Evolutionary conservation across 108 stramenopile species (phyloP).

Genomic region (Tribonema minus): DNA sequence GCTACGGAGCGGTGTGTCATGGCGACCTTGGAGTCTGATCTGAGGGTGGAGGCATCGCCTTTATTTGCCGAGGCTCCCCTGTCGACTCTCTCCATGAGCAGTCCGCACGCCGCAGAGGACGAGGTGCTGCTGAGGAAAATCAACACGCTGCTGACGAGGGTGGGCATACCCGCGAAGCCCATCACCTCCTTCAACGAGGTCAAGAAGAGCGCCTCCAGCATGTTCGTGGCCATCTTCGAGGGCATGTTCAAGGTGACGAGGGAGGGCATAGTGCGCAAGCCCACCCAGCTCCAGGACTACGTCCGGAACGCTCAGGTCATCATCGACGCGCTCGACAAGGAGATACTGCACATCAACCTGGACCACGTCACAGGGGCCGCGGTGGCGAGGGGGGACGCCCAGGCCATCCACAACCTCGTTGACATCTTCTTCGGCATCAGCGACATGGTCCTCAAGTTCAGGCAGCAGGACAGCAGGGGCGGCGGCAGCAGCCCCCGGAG

Average conservation of each 20-base stretch:
- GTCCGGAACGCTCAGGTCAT: slow-evolving; percentile 59
- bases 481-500: no score
- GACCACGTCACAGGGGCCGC: slow-evolving; percentile 45
- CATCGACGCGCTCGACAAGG: slow-evolving; percentile 47
- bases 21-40: no score
- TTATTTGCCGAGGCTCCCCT: no score
- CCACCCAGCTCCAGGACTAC: slow-evolving; percentile 53
- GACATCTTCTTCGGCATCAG: slow-evolving; percentile 42
- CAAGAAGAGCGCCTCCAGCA: slow-evolving; percentile 53
- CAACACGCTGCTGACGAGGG: slow-evolving; percentile 41
- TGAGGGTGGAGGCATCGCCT: no score
- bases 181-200: slow-evolving; percentile 58
- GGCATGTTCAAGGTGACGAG: slow-evolving; percentile 49
- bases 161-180: slow-evolving; percentile 45
- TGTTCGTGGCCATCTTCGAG: slow-evolving; percentile 63
- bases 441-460: slow-evolving; percentile 29
- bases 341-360: slow-evolving; percentile 42
- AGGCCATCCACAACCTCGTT: slow-evolving; percentile 44
- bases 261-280: slow-evolving; percentile 54
- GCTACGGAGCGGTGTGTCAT: no score
- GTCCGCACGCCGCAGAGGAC: no score
- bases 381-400: slow-evolving; percentile 50
- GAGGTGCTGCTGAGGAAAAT: no score
- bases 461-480: no score
- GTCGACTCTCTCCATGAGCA: no score